Percentiles rank a stretch among this genome's conserved stretches.
Conservation (phyloP, 441 rosid species). For the Geranium incanum region DNA sequence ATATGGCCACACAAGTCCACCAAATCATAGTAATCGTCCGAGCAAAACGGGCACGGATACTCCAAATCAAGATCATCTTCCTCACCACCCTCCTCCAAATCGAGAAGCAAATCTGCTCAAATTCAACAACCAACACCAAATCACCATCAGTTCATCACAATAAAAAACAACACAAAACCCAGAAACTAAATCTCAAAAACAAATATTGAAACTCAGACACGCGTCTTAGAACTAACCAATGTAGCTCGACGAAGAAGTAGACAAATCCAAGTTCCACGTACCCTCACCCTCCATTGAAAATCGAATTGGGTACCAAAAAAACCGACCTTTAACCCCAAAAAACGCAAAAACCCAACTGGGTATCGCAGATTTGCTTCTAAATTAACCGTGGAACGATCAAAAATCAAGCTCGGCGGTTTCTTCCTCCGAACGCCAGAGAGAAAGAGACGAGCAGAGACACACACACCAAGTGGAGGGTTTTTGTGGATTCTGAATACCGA, state of each 20-base stretch:
- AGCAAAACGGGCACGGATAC: constrained; percentile 51
- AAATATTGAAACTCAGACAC: constrained; percentile 33
- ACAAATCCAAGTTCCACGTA: constrained; percentile 36
- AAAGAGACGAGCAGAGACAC: not conserved
- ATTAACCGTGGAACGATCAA: not conserved
- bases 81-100: constrained; percentile 45
- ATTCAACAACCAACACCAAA: constrained; percentile 1
- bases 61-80: constrained; percentile 44
- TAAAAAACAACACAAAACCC: not conserved
- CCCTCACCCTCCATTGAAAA: constrained; percentile 46
- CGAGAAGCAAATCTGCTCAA: constrained; percentile 40
- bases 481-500: constrained; percentile 6
- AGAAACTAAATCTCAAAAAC: not conserved
- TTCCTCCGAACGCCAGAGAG: not conserved
- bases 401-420: not conserved
- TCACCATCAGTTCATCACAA: constrained; percentile 5
- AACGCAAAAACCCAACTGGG: constrained; percentile 3
- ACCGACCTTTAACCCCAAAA: not conserved
- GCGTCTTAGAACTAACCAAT: constrained; percentile 26
- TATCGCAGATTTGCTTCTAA: not conserved
- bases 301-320: not conserved
- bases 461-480: not conserved
- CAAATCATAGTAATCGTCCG: constrained; percentile 45
- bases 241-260: constrained; percentile 44
- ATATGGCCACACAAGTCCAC: constrained; percentile 54